Percentiles rank a stretch among this genome's conserved stretches.
Evolutionary conservation across 805 yeast genomes (phyloP).

Genomic region (Teunomyces cretensis): DNA sequence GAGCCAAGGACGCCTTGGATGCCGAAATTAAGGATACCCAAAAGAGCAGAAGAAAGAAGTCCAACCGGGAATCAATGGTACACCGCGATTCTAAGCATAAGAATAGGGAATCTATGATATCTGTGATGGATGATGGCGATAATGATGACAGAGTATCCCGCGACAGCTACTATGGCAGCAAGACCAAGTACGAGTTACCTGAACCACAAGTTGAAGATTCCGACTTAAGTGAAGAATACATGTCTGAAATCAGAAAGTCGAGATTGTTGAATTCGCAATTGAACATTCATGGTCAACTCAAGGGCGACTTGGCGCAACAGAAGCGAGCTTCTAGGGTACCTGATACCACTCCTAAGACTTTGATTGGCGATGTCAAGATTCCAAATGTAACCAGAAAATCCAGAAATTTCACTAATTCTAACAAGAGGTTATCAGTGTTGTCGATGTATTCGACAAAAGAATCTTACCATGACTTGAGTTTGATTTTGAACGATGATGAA

Average conservation of each 20-base stretch:
- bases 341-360: slow-evolving; percentile 41
- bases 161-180: slow-evolving; percentile 17
- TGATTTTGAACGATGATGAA: slow-evolving; percentile 27
- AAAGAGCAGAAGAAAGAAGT: slow-evolving; percentile 10
- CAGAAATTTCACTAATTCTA: slow-evolving; percentile 56
- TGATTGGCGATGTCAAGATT: slow-evolving; percentile 61
- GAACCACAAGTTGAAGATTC: slow-evolving; percentile 34
- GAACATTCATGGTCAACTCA: slow-evolving; percentile 18
- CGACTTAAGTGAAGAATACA: slow-evolving; percentile 43
- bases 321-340: background rate
- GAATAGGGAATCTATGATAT: slow-evolving; percentile 37
- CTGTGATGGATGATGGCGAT: slow-evolving; percentile 25
- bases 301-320: slow-evolving; percentile 7
- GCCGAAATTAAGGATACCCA: slow-evolving; percentile 28
- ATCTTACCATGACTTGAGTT: slow-evolving; percentile 59
- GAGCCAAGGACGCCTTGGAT: slow-evolving; percentile 43
- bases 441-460: slow-evolving; percentile 69
- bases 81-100: slow-evolving; percentile 8
- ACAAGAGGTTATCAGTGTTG: slow-evolving; percentile 69
- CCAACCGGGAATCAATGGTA: slow-evolving; percentile 9
- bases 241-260: slow-evolving; percentile 45
- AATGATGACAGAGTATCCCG: slow-evolving; percentile 19
- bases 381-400: slow-evolving; percentile 74
- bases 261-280: slow-evolving; percentile 44
- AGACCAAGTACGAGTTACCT: slow-evolving; percentile 30